These are phyloP conservation scores for Wickerhamomyces subpelliculosus DNA, from an alignment of 805 yeast species.

Conservation along the genomic window DNA sequence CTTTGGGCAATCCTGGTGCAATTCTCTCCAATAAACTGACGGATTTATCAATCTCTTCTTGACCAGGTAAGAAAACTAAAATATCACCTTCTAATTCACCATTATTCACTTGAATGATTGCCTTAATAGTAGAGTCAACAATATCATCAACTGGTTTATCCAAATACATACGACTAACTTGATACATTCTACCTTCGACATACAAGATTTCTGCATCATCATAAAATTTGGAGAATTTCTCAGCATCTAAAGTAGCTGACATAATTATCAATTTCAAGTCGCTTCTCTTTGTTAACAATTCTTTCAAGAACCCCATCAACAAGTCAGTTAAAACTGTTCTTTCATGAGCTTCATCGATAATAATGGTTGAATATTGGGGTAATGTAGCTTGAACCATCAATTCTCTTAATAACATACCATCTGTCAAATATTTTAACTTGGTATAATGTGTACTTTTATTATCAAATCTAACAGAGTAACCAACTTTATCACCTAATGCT, in stretches of 20 bases:
- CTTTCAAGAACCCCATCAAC: constrained; percentile 80
- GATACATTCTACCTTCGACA: constrained; percentile 86
- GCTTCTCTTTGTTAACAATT: constrained; percentile 44
- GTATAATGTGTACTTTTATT: constrained; percentile 57
- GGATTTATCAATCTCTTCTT: constrained; percentile 91
- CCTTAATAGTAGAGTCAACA: constrained; percentile 68
- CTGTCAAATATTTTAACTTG: constrained; percentile 79
- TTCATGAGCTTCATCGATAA: constrained; percentile 97
- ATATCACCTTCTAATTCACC: constrained; percentile 80
- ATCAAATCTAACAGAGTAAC: constrained; percentile 90
- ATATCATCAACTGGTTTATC: constrained; percentile 67
- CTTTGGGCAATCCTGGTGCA: constrained; percentile 61
- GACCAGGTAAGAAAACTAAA: constrained; percentile 91
- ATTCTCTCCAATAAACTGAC: constrained; percentile 52
- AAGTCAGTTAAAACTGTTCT: constrained; percentile 89
- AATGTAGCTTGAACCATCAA: constrained; percentile 68
- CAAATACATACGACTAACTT: constrained; percentile 69
- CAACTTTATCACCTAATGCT: constrained; percentile 71
- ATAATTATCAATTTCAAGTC: constrained; percentile 71
- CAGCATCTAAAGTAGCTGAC: constrained; percentile 97
- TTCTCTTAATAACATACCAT: constrained; percentile 95
- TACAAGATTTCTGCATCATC: constrained; percentile 72
- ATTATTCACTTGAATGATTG: constrained; percentile 71
- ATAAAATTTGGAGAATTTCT: constrained; percentile 72
- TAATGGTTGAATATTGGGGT: constrained; percentile 61